phyloP scores from a whole-genome alignment of 129 eudicot species.

The Dittrichia graveolens region DNA sequence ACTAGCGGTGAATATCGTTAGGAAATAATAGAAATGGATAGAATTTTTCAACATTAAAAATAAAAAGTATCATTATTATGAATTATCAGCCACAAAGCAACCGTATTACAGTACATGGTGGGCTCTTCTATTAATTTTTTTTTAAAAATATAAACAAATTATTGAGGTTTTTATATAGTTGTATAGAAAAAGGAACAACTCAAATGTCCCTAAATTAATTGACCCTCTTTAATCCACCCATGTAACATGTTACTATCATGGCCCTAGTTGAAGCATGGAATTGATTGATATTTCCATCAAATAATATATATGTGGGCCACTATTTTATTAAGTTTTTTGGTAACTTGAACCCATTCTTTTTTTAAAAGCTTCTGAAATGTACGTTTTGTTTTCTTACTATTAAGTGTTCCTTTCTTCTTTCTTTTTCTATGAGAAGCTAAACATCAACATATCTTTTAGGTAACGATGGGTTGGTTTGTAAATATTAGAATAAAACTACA shows the following conservation, averaged over 20 bases:
- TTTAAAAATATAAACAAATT: constrained; percentile 26
- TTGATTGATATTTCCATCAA: constrained; percentile 10
- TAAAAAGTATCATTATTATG: background rate
- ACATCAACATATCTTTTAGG: background rate
- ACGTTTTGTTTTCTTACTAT: background rate
- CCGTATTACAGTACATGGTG: constrained; percentile 5
- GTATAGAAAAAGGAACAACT: constrained; percentile 35
- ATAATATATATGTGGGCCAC: background rate
- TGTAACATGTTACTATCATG: constrained; percentile 40
- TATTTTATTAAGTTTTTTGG: constrained; percentile 8
- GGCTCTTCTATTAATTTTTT: too few relatives aligned
- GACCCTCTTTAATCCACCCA: constrained; percentile 31
- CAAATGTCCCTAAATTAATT: constrained; percentile 35
- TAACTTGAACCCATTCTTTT: background rate
- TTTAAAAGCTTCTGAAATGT: background rate
- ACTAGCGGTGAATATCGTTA: too few relatives aligned
- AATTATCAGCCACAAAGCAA: background rate
- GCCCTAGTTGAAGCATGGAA: constrained; percentile 27
- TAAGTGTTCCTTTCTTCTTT: background rate
- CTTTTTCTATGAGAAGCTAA: background rate
- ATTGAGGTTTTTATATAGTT: constrained; percentile 33
- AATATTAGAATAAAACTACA: too few relatives aligned
- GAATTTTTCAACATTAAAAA: too few relatives aligned
- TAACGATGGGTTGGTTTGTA: background rate
- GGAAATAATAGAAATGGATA: too few relatives aligned